Evolutionary conservation across 2,329 filamentous ascomycete genomes (phyloP), one percentile per base, ranked within the genome.

Genomic region (Epichloe gansuensis): DNA sequence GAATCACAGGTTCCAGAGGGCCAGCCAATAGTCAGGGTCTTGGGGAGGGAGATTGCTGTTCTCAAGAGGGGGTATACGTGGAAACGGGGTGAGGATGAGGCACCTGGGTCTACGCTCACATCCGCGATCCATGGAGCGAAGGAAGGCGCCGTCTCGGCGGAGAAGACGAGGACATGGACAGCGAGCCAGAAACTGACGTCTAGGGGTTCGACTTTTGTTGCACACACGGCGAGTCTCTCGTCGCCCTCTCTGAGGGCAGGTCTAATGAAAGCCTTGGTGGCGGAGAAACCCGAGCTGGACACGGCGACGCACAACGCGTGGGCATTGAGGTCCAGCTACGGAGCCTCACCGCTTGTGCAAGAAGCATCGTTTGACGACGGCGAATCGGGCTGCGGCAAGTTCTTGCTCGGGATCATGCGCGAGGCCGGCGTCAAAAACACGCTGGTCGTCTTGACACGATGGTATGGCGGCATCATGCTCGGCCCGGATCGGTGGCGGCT

Each of bases 1-100:
- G 80, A 87, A 41, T 80, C 86, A 61, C 83, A 82, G 0, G 86
- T 85, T 75, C 85, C 84, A 0, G 76, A 84, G 54, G 88, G 88
- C 0, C 88, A 93, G 65, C 88, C 88, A 0, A 76, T 77, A 31
- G 74, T 91, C 3, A 82, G 69, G 52, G 76, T 94, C 11, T 77
- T 93, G 75, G 85, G 85, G 0, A 77, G 88, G 51, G 82, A 89
- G 50, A 72, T 94, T 13, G 76, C 78, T 3, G 86, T 93, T 1
- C 72, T 95, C 60, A 90, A 88, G 67, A 74, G 89, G 59, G 83
- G 85, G 64, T 93, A 93, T 64, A 73, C 63, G 8, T 70, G 67
- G 68, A 60, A 63, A 4, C 44, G 53, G 39, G 47, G 55, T 25
- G 12, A 38, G 23, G 17, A 28, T 13, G 42, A 50, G 25, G 15